Evolutionary conservation across 495 filamentous ascomycete genomes (phyloP), one percentile per base, ranked within the genome.

Genomic region (Cryomyces minteri): DNA sequence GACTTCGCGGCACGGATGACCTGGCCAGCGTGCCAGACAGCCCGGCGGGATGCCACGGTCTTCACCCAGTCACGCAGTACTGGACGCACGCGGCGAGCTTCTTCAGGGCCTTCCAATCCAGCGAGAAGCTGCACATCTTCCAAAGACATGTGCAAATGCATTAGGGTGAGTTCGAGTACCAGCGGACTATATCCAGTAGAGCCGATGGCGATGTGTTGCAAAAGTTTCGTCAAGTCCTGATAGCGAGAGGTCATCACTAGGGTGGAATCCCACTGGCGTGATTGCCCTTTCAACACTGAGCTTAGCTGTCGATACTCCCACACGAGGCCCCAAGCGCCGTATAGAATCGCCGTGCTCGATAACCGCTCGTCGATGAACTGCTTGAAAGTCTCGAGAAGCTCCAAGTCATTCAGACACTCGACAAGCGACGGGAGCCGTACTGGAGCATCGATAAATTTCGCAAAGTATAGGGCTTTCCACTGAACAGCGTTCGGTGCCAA

Each of bases 81-180:
- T 8, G 70, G 65, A 38, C 70, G 72, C 6, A 72, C 68, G 4
- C 67, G 58, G 4, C 67, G 61, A 1, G 74, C 70, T 51, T 77
- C 73, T 43, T 77, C 70, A 44, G 73, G 69, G 44, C 74, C 76
- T 43, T 77, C 72, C 33, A 76, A 73, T 0, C 75, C 75, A 0
- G 73, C 71, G 43, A 80, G 77, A 1, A 74, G 67, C 47, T 82
- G 76, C 0, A 81, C 65, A 42, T 80, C 76, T 43, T 79, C 76
- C 0, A 79, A 63, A 0, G 73, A 73, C 48, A 76, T 68, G 55
- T 79, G 63, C 0, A 80, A 58, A 48, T 74, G 66, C 67, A 80
- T 72, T 6, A 72, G 60, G 1, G 77, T 57, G 0, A 77, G 60
- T 47, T 80, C 68, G 4, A 73, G 56, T 2, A 77, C 51, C 5